Conservation (phyloP, 169 alveolate species). For the Plasmodium billcollinsi region DNA sequence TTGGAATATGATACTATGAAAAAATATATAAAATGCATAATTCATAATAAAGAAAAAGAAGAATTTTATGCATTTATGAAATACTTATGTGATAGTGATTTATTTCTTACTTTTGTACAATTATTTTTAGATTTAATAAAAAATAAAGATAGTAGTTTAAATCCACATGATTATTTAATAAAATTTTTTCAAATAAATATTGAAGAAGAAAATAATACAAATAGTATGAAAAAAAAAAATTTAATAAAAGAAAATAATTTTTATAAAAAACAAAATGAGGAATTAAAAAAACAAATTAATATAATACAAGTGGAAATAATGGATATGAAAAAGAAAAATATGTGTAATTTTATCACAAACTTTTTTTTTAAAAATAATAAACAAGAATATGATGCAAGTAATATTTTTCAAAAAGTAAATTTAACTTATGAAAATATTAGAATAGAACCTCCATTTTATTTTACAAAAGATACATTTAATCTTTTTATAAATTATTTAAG, state of each 20-base stretch:
- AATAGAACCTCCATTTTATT: conserved; percentile 23
- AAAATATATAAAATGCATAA: conserved; percentile 16
- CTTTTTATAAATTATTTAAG: conserved; percentile 30
- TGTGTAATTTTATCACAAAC: conserved; percentile 13
- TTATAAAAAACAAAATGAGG: conserved; percentile 42
- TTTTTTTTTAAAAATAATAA: conserved; percentile 32
- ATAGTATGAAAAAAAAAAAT: not conserved
- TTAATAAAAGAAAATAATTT: conserved; percentile 49
- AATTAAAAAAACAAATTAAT: conserved; percentile 44
- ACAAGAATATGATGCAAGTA: conserved; percentile 8
- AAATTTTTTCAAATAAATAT: conserved; percentile 16
- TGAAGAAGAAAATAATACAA: not conserved
- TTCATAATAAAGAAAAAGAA: conserved; percentile 46
- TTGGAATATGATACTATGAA: not conserved
- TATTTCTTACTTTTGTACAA: conserved; percentile 34
- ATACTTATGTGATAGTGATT: conserved; percentile 35
- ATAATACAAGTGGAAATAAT: conserved; percentile 25
- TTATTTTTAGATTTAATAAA: conserved; percentile 37
- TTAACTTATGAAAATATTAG: not conserved
- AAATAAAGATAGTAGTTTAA: conserved; percentile 26
- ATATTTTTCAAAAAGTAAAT: not conserved
- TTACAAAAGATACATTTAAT: conserved; percentile 45
- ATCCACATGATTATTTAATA: conserved; percentile 56
- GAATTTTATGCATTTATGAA: conserved; percentile 29
- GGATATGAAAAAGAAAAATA: conserved; percentile 25